Percentiles rank a stretch among this genome's conserved stretches.
phyloP scores from a whole-genome alignment of 352 stramenopile species.

The Globisporangium solare region DNA sequence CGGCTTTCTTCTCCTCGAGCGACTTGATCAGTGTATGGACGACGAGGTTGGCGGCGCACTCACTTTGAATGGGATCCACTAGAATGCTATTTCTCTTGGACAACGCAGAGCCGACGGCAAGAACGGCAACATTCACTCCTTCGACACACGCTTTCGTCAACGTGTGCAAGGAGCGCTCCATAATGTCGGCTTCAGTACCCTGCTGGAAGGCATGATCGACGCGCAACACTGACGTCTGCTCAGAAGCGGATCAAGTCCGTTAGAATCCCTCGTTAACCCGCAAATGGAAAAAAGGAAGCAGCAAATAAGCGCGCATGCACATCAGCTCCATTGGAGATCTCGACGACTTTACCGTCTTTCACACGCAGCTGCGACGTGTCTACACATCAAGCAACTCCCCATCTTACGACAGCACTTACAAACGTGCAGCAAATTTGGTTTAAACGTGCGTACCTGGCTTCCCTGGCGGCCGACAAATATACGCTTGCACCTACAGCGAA shows the following conservation, averaged over 20 bases:
- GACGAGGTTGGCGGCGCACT: slow-evolving; percentile 25
- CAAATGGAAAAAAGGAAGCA: too few relatives aligned
- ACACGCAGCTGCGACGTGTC: slow-evolving; percentile 29
- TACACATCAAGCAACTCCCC: not conserved
- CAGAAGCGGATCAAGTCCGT: too few relatives aligned
- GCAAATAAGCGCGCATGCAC: slow-evolving; percentile 15
- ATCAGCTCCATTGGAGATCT: slow-evolving; percentile 28
- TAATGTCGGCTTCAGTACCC: slow-evolving; percentile 29
- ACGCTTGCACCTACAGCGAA: slow-evolving; percentile 23
- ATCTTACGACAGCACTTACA: not conserved
- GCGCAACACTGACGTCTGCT: slow-evolving; percentile 20
- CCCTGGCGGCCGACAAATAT: slow-evolving; percentile 12
- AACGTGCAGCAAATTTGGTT: too few relatives aligned
- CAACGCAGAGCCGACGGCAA: slow-evolving; percentile 36
- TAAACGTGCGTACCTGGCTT: slow-evolving; percentile 17
- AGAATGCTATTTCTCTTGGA: slow-evolving; percentile 33
- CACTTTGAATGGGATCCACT: slow-evolving; percentile 24
- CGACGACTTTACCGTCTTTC: slow-evolving; percentile 36
- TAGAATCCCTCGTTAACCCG: too few relatives aligned
- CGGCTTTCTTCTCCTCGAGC: slow-evolving; percentile 24
- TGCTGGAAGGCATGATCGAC: slow-evolving; percentile 44
- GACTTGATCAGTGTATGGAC: slow-evolving; percentile 29
- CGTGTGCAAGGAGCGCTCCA: slow-evolving; percentile 38
- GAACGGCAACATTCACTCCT: slow-evolving; percentile 44
- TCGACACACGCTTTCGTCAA: slow-evolving; percentile 40